Evolutionary conservation across 129 eudicot species (phyloP).

Genomic region (Kitagawia praeruptora): DNA sequence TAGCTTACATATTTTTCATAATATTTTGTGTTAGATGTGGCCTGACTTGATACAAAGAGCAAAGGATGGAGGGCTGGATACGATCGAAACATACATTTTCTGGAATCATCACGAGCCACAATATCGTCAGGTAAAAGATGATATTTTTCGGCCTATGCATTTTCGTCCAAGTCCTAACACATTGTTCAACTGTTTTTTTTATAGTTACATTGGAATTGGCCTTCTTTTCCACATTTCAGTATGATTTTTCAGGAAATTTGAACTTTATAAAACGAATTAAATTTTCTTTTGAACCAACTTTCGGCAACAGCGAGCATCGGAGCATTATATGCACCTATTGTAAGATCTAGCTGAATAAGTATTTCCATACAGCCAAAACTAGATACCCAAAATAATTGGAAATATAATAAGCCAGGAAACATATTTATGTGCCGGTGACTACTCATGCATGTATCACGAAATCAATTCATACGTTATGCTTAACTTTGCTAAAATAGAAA

Average conservation of each 20-base stretch:
- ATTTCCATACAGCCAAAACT: no score
- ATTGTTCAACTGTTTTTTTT: not conserved
- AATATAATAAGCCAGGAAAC: no score
- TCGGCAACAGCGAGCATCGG: no score
- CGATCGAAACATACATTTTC: slow-evolving; percentile 25
- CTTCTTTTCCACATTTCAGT: slow-evolving; percentile 5
- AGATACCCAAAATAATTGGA: no score
- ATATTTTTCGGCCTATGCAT: not conserved
- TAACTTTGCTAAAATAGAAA: no score
- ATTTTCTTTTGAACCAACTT: no score
- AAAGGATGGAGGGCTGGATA: slow-evolving; percentile 25
- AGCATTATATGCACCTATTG: no score
- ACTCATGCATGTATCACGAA: no score
- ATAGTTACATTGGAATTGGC: not conserved
- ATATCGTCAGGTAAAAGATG: slow-evolving; percentile 20
- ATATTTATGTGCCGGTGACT: no score
- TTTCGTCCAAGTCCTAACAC: not conserved
- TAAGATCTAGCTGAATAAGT: no score
- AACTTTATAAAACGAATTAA: slow-evolving; percentile 14
- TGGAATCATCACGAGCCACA: slow-evolving; percentile 31
- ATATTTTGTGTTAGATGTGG: slow-evolving; percentile 24
- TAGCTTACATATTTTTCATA: not conserved
- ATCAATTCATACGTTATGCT: no score
- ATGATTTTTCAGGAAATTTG: slow-evolving; percentile 10
- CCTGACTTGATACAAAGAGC: slow-evolving; percentile 20